Evolutionary conservation across 257 asterid species (phyloP).

Genomic region (Paulownia fortunei): DNA sequence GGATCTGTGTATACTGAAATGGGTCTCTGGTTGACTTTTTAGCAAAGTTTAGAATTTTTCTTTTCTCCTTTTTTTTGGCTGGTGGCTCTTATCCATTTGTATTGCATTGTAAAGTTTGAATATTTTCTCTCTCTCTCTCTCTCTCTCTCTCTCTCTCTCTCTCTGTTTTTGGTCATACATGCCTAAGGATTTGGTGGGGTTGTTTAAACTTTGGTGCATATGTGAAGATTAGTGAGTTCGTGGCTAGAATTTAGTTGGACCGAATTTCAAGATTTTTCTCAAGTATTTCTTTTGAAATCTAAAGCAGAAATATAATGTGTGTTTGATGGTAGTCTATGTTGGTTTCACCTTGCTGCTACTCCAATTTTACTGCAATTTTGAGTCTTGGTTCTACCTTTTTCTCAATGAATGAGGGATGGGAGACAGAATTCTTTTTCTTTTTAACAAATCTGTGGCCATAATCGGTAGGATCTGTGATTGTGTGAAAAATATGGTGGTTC

Average conservation of each 20-base stretch:
- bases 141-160: neutral
- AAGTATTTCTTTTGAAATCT: neutral
- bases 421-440: neutral
- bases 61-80: neutral
- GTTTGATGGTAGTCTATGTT: neutral
- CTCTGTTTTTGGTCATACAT: constrained; percentile 2
- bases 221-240: constrained; percentile 15
- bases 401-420: neutral
- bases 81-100: neutral
- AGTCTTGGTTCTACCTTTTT: neutral
- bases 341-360: neutral
- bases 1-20: constrained; percentile 36
- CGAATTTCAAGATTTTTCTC: neutral
- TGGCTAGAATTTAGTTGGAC: constrained; percentile 13
- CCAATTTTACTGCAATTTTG: neutral
- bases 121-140: neutral
- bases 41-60: neutral
- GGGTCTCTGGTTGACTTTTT: constrained; percentile 22
- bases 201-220: constrained; percentile 6
- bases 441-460: constrained; percentile 17
- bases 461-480: constrained; percentile 26
- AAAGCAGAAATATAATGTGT: neutral
- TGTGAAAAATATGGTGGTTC: neutral
- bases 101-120: constrained; percentile 25
- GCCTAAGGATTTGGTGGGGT: constrained; percentile 11